Evolutionary conservation across 352 stramenopile genomes (phyloP).

Genomic region (Nothophytophthora sp.): DNA sequence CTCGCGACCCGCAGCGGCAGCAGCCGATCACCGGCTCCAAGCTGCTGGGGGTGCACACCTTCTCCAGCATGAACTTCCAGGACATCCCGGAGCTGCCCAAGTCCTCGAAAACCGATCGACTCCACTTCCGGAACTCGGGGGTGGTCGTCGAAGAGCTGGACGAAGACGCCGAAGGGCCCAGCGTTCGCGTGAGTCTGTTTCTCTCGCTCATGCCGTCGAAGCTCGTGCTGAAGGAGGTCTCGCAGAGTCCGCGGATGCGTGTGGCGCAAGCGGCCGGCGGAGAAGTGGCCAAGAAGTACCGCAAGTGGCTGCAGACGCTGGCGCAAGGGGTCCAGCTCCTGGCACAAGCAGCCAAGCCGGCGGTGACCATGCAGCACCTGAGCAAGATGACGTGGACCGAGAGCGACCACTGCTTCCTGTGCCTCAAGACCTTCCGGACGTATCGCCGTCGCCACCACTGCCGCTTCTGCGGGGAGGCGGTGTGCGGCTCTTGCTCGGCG

Average conservation of each 20-base stretch:
- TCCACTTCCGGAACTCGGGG: slow-evolving; percentile 63
- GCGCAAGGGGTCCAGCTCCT: slow-evolving; percentile 40
- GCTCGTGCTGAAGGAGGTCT: slow-evolving; percentile 39
- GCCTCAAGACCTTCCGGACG: slow-evolving; percentile 61
- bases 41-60: slow-evolving; percentile 42
- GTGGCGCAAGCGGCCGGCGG: slow-evolving; percentile 23
- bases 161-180: slow-evolving; percentile 24
- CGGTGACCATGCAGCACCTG: slow-evolving; percentile 18
- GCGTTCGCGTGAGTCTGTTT: slow-evolving; percentile 52
- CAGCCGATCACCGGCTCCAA: slow-evolving; percentile 14
- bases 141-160: slow-evolving; percentile 50
- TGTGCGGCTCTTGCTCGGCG: slow-evolving; percentile 65
- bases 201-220: slow-evolving; percentile 55
- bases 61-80: slow-evolving; percentile 68
- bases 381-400: slow-evolving; percentile 47
- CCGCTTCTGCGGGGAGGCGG: slow-evolving; percentile 64
- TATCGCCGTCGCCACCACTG: slow-evolving; percentile 67
- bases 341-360: slow-evolving; percentile 28
- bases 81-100: slow-evolving; percentile 57
- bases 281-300: slow-evolving; percentile 41
- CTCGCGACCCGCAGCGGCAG: slow-evolving; percentile 16
- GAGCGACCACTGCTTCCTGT: slow-evolving; percentile 57
- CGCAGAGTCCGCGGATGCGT: slow-evolving; percentile 32
- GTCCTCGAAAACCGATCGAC: slow-evolving; percentile 39
- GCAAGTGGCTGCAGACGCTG: slow-evolving; percentile 60